Evolutionary conservation across 805 yeast species (phyloP).

Genomic region (Ogataea haglerorum): DNA sequence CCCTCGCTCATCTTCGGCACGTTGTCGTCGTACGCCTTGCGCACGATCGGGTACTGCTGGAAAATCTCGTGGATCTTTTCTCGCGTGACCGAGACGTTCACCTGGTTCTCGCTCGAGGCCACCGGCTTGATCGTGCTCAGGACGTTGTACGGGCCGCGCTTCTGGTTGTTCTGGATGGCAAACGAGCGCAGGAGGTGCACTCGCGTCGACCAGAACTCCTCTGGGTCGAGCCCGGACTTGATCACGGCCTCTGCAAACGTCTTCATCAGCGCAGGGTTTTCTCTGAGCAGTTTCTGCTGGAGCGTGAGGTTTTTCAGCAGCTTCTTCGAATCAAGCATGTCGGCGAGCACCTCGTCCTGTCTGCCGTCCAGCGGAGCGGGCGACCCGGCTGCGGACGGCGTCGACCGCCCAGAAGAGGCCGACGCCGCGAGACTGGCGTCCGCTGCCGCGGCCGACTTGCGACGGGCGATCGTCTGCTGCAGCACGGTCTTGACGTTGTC

Average conservation of each 20-base stretch:
- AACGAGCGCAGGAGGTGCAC: constrained; percentile 76
- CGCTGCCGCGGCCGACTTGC: constrained; percentile 50
- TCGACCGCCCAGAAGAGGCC: constrained; percentile 2
- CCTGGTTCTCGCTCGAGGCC: constrained; percentile 88
- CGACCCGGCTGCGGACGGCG: constrained; percentile 10
- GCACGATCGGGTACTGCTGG: constrained; percentile 88
- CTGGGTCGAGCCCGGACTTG: constrained; percentile 67
- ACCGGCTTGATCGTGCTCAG: constrained; percentile 91
- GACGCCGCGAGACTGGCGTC: constrained; percentile 24
- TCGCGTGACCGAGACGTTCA: constrained; percentile 86
- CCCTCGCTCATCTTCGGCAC: constrained; percentile 89
- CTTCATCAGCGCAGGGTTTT: constrained; percentile 64
- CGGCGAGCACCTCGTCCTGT: constrained; percentile 30
- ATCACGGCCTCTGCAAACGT: constrained; percentile 88
- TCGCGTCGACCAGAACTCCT: constrained; percentile 84
- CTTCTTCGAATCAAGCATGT: constrained; percentile 50
- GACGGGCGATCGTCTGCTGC: constrained; percentile 66
- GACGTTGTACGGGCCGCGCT: constrained; percentile 90
- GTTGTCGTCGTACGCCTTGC: constrained; percentile 82
- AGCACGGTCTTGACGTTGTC: constrained; percentile 64
- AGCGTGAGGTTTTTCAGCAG: constrained; percentile 68
- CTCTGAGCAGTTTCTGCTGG: constrained; percentile 73
- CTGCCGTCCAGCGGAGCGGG: constrained; percentile 17
- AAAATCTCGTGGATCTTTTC: constrained; percentile 88
- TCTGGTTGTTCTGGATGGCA: constrained; percentile 81